These are phyloP conservation scores for Nicotiana attenuata DNA, from an alignment of 257 asterid genomes.

Conservation along the genomic window DNA sequence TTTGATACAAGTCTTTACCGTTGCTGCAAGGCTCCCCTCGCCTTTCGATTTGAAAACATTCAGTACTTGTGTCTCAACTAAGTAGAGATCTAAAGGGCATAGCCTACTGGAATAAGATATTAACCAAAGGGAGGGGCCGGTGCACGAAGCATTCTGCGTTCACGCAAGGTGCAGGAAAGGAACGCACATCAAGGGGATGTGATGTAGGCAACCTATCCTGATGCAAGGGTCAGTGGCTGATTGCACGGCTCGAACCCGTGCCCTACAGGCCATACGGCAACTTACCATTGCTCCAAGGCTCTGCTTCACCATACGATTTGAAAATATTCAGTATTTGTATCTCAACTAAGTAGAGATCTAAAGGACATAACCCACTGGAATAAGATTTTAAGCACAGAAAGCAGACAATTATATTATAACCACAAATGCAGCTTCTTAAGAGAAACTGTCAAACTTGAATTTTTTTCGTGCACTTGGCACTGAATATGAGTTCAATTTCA, in stretches of 20 bases:
- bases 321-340: background rate
- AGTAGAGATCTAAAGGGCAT: background rate
- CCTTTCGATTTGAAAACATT: background rate
- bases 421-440: background rate
- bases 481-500: background rate
- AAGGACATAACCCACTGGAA: background rate
- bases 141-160: too few species aligned
- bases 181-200: too few species aligned
- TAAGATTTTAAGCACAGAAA: background rate
- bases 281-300: too few species aligned
- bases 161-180: too few species aligned
- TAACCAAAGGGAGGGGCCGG: background rate
- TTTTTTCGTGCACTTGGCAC: conserved; percentile 1
- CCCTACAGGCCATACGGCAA: too few species aligned
- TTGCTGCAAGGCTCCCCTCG: too few species aligned
- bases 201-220: too few species aligned
- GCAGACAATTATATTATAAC: background rate
- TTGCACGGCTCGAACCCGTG: too few species aligned
- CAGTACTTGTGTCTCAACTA: background rate
- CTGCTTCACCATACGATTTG: too few species aligned
- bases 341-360: background rate
- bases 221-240: too few species aligned
- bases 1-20: too few species aligned
- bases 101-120: background rate
- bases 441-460: background rate